Conservation (phyloP, 257 asterid species). For the Schizonepeta tenuifolia region DNA sequence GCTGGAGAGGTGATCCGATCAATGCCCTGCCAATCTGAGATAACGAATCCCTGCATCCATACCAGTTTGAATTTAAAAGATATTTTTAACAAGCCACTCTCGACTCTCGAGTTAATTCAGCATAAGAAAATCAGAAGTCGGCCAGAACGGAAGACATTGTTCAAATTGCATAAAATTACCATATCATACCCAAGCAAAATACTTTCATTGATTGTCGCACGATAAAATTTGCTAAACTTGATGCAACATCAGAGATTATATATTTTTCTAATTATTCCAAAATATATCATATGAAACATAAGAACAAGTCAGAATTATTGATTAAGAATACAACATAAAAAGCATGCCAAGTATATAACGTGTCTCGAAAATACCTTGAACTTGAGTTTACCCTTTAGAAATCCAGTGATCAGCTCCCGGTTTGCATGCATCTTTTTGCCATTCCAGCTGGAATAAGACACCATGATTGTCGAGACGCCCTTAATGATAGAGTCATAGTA, state of each 20-base stretch:
- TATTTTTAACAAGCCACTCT: neutral
- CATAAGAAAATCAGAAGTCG: neutral
- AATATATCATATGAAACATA: neutral
- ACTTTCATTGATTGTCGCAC: too few species aligned
- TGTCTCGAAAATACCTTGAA: constrained; percentile 61
- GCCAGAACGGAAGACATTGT: too few species aligned
- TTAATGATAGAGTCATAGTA: constrained; percentile 71
- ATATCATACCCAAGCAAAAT: neutral
- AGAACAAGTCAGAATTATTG: neutral
- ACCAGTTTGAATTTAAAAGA: neutral
- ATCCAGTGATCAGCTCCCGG: constrained; percentile 72
- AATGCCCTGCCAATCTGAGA: constrained; percentile 89
- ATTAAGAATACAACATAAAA: constrained; percentile 14
- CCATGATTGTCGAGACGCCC: constrained; percentile 85
- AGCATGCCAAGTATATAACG: neutral
- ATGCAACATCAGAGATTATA: too few species aligned
- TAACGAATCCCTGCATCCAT: constrained; percentile 74
- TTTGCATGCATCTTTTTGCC: constrained; percentile 84
- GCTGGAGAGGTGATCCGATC: constrained; percentile 82
- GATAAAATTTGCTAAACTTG: too few species aligned
- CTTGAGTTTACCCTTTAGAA: constrained; percentile 73
- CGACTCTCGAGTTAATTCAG: constrained; percentile 27
- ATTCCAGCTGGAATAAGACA: constrained; percentile 93
- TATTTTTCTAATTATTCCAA: too few species aligned
- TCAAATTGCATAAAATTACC: too few species aligned